Conservation (phyloP, 1,284 basidiomycete genomes). For the Serendipita sp. region DNA sequence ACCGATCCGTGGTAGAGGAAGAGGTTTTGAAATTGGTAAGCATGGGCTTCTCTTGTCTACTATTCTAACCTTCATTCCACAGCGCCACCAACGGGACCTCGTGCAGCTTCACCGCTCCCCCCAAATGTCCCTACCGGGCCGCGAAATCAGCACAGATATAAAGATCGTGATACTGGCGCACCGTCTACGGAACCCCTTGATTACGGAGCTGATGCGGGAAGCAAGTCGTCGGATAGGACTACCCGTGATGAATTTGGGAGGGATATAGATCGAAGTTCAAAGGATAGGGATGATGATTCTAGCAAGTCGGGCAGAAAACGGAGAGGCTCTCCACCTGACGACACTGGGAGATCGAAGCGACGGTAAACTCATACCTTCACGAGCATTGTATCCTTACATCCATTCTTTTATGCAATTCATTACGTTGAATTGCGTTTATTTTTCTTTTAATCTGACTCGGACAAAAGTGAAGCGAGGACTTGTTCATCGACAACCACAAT, state of each 20-base stretch:
- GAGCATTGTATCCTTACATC: constrained; percentile 8
- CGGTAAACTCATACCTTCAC: constrained; percentile 29
- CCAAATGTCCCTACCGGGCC: constrained; percentile 74
- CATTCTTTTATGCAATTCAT: neutral
- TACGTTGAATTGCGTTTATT: neutral
- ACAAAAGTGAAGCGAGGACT: neutral
- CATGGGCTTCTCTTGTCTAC: constrained; percentile 14
- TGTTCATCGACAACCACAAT: neutral
- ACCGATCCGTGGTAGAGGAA: constrained; percentile 26
- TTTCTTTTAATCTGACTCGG: too few species aligned
- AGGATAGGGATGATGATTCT: constrained; percentile 24
- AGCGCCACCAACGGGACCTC: constrained; percentile 31
- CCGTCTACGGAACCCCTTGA: constrained; percentile 72
- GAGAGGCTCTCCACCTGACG: constrained; percentile 42
- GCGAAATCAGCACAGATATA: constrained; percentile 74
- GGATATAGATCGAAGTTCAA: constrained; percentile 12
- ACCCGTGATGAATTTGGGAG: constrained; percentile 41
- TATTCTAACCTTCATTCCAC: constrained; percentile 13
- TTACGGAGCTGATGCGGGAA: constrained; percentile 47
- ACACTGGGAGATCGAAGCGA: constrained; percentile 46
- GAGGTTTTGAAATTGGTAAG: constrained; percentile 16
- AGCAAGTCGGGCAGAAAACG: constrained; percentile 32
- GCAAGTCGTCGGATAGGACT: constrained; percentile 25
- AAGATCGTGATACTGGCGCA: constrained; percentile 66
- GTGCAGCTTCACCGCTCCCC: constrained; percentile 65